These are phyloP conservation scores for Persicaria tinctoria DNA, from an alignment of 148 eudicot genomes.

Conservation along the genomic window DNA sequence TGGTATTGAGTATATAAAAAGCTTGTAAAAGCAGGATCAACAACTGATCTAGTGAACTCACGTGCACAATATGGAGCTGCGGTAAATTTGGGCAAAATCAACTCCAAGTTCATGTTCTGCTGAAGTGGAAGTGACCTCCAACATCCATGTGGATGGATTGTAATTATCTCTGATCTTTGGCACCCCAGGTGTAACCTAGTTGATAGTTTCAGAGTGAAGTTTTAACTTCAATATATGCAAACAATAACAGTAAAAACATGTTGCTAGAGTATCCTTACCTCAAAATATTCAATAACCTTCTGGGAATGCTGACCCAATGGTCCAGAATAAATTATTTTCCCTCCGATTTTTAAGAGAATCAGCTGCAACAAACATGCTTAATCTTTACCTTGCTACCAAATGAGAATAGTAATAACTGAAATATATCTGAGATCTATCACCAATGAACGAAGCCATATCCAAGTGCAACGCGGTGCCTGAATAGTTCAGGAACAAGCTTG, in stretches of 20 bases:
- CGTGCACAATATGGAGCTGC: conserved; percentile 37
- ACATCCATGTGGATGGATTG: conserved; percentile 72
- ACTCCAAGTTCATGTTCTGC: conserved; percentile 34
- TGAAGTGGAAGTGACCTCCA: conserved; percentile 40
- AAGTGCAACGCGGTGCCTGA: not conserved
- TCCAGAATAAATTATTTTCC: conserved; percentile 68
- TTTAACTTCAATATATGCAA: not conserved
- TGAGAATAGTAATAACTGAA: not conserved
- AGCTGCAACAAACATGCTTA: conserved; percentile 34
- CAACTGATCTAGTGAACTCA: conserved; percentile 28
- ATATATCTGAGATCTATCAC: not conserved
- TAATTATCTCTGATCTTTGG: conserved; percentile 42
- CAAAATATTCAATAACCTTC: conserved; percentile 58
- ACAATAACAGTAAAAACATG: not conserved
- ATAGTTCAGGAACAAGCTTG: no score
- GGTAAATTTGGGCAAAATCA: conserved; percentile 41
- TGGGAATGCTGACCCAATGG: conserved; percentile 61
- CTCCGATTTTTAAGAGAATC: conserved; percentile 59
- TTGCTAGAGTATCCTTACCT: conserved; percentile 27
- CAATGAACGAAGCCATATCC: not conserved
- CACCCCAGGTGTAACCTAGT: conserved; percentile 38
- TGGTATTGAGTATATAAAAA: not conserved
- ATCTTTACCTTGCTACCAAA: not conserved
- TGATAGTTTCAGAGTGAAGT: not conserved
- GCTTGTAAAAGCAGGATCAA: not conserved